These are phyloP conservation scores for Xylaria multiplex DNA, from an alignment of 2,329 filamentous ascomycete genomes.

Conservation along the genomic window DNA sequence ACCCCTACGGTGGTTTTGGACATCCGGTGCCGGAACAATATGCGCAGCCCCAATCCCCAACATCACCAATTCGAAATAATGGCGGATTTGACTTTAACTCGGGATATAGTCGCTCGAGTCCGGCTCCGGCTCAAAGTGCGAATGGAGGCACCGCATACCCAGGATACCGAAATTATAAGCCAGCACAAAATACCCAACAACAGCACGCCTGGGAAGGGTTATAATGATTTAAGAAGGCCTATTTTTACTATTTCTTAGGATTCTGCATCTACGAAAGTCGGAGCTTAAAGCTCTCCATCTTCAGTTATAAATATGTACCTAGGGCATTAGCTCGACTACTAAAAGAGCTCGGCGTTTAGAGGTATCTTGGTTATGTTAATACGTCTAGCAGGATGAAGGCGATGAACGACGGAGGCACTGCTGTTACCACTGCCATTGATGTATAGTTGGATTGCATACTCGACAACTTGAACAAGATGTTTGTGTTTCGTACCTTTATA, in stretches of 20 bases:
- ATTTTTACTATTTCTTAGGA: slow-evolving; percentile 1
- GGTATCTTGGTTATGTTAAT: slow-evolving; percentile 15
- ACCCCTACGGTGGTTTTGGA: slow-evolving; percentile 7
- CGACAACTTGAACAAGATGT: slow-evolving; percentile 26
- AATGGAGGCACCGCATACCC: slow-evolving; percentile 34
- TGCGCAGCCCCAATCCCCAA: slow-evolving; percentile 22
- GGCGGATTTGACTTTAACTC: slow-evolving; percentile 39
- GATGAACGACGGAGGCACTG: slow-evolving; percentile 32
- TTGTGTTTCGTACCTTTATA: slow-evolving; percentile 5
- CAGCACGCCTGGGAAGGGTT: slow-evolving; percentile 28
- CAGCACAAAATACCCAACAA: slow-evolving; percentile 28
- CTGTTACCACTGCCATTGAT: slow-evolving; percentile 21
- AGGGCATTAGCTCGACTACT: slow-evolving; percentile 22
- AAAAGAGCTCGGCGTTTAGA: slow-evolving; percentile 29
- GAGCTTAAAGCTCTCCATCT: slow-evolving; percentile 14
- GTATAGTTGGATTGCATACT: slow-evolving; percentile 30
- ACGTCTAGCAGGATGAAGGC: slow-evolving; percentile 25
- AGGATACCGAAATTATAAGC: slow-evolving; percentile 35
- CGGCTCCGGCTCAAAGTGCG: slow-evolving; percentile 25
- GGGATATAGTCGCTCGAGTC: slow-evolving; percentile 27
- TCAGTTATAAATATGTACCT: slow-evolving; percentile 15
- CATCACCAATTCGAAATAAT: slow-evolving; percentile 37
- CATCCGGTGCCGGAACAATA: slow-evolving; percentile 18
- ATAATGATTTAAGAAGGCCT: slow-evolving; percentile 9
- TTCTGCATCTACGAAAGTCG: slow-evolving; percentile 13